Evolutionary conservation across 2,329 filamentous ascomycete species (phyloP).

Genomic region (Aspergillus ochraceus): DNA sequence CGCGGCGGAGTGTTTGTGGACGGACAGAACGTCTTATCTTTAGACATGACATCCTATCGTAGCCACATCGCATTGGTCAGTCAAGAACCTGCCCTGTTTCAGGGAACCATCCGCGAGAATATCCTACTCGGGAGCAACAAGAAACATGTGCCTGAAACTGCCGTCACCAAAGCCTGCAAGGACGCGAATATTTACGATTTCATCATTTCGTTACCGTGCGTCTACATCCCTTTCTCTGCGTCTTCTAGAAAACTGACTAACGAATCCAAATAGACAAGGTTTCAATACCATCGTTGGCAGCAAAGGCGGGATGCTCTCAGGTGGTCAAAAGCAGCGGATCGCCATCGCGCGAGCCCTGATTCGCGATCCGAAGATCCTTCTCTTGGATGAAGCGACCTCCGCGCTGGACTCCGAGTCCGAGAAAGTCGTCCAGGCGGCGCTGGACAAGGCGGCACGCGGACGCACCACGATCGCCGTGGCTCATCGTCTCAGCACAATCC

Average conservation of each 20-base stretch:
- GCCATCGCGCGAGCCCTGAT: conserved; percentile 38
- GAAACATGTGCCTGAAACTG: conserved; percentile 13
- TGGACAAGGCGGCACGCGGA: conserved; percentile 77
- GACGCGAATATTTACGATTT: conserved; percentile 31
- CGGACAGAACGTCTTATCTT: conserved; percentile 55
- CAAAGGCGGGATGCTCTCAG: conserved; percentile 28
- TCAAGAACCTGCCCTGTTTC: conserved; percentile 70
- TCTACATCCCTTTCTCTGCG: background rate
- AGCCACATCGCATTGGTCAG: conserved; percentile 66
- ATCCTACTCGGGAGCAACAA: conserved; percentile 56
- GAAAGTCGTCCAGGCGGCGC: conserved; percentile 60
- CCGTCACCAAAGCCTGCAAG: conserved; percentile 21
- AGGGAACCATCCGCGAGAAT: conserved; percentile 67
- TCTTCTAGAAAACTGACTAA: background rate
- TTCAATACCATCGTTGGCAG: conserved; percentile 26
- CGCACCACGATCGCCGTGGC: conserved; percentile 90
- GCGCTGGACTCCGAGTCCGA: conserved; percentile 48
- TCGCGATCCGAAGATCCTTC: conserved; percentile 33
- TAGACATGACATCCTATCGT: conserved; percentile 62
- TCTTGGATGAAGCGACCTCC: conserved; percentile 38
- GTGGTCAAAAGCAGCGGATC: conserved; percentile 38
- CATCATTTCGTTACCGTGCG: conserved; percentile 25
- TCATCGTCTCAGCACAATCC: conserved; percentile 83
- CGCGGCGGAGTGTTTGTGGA: conserved; percentile 65
- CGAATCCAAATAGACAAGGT: conserved; percentile 14